These are phyloP conservation scores for Gamarada debralockiae DNA, from an alignment of 495 filamentous ascomycete genomes.

Conservation along the genomic window DNA sequence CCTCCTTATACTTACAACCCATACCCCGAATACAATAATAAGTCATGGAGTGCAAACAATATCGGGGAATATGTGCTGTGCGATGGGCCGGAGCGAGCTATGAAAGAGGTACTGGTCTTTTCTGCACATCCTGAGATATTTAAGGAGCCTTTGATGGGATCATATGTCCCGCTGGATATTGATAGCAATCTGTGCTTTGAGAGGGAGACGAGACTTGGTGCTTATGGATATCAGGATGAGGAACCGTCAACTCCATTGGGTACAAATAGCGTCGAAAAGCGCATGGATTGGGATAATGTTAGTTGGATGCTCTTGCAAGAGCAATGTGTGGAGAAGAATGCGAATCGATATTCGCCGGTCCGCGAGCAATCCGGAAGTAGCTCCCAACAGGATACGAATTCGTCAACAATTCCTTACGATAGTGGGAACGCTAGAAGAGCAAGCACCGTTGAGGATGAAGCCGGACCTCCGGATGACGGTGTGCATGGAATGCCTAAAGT, in stretches of 20 bases:
- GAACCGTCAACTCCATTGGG: no score
- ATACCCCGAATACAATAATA: conserved; percentile 42
- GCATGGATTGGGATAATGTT: conserved; percentile 52
- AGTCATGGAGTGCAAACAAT: conserved; percentile 14
- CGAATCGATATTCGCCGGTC: conserved; percentile 46
- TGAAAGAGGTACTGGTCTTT: conserved; percentile 31
- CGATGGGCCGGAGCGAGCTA: conserved; percentile 18
- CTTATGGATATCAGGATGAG: conserved; percentile 65
- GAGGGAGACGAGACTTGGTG: conserved; percentile 75
- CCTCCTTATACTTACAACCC: conserved; percentile 38
- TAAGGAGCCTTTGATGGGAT: conserved; percentile 75
- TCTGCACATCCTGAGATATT: conserved; percentile 65
- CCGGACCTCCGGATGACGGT: conserved; percentile 1
- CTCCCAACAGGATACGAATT: no score
- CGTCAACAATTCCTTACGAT: no score
- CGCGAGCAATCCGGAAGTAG: no score
- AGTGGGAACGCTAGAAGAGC: no score
- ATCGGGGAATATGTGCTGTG: conserved; percentile 16
- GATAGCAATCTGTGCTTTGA: conserved; percentile 88
- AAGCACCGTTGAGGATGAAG: no score
- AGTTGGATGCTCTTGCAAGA: conserved; percentile 69
- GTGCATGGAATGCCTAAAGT: background rate
- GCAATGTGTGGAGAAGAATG: conserved; percentile 58
- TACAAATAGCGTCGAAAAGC: conserved; percentile 29
- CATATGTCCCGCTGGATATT: conserved; percentile 67